Evolutionary conservation across 1,284 basidiomycete species (phyloP).

Genomic region (Bondarzewia mesenterica): DNA sequence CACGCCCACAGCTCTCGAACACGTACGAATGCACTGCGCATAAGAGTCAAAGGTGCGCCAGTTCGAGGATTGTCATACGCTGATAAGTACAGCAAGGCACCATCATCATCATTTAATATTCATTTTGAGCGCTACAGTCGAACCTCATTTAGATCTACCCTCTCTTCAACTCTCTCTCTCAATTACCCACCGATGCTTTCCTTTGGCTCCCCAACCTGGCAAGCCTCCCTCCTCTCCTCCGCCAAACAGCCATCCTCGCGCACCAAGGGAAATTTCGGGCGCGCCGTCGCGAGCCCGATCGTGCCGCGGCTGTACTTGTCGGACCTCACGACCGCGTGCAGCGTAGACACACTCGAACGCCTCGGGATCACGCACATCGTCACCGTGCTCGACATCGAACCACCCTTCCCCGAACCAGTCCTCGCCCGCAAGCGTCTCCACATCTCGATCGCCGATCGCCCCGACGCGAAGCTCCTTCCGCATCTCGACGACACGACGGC

Average conservation of each 20-base stretch:
- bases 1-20: too few species aligned
- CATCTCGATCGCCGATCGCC: slow-evolving; percentile 24
- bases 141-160: too few species aligned
- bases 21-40: too few species aligned
- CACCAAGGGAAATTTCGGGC: too few species aligned
- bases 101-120: neutral
- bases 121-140: too few species aligned
- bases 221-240: slow-evolving; percentile 7
- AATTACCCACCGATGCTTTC: slow-evolving; percentile 10
- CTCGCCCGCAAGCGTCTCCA: slow-evolving; percentile 23
- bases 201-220: slow-evolving; percentile 7
- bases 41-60: too few species aligned
- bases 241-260: too few species aligned
- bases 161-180: too few species aligned
- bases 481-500: slow-evolving; percentile 29
- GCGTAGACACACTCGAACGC: slow-evolving; percentile 33
- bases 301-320: slow-evolving; percentile 59
- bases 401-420: slow-evolving; percentile 26
- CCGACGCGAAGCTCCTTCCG: slow-evolving; percentile 21
- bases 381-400: slow-evolving; percentile 28
- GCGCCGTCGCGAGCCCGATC: slow-evolving; percentile 41
- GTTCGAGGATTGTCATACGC: too few species aligned
- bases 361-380: slow-evolving; percentile 33
- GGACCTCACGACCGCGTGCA: slow-evolving; percentile 45
- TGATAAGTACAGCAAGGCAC: neutral